Conservation (phyloP, 179 eudicot species). For the Drosera spatulata region DNA sequence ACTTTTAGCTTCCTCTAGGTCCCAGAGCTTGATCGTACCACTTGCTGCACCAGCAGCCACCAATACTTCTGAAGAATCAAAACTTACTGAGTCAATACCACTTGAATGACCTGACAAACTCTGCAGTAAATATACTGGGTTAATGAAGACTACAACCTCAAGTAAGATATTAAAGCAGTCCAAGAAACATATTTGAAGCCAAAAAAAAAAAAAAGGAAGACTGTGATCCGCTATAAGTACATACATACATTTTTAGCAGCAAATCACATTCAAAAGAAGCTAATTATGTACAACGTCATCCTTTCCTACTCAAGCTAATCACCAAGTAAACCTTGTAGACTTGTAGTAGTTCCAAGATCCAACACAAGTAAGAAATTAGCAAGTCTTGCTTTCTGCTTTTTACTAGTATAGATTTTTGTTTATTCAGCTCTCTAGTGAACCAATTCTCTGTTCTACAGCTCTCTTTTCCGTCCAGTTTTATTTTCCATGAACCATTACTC, state of each 20-base stretch:
- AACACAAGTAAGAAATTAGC: too few species aligned
- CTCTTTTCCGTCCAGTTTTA: too few species aligned
- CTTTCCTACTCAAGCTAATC: background rate
- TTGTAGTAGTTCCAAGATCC: too few species aligned
- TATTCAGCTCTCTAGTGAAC: too few species aligned
- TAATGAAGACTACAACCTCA: background rate
- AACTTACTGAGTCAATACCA: constrained; percentile 92
- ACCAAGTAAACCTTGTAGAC: background rate
- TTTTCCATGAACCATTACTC: too few species aligned
- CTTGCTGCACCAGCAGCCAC: constrained; percentile 99
- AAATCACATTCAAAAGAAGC: too few species aligned
- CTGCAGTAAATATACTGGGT: constrained; percentile 27
- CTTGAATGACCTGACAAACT: constrained; percentile 97
- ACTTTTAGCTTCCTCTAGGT: constrained; percentile 98
- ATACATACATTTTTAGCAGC: too few species aligned
- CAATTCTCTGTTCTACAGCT: too few species aligned
- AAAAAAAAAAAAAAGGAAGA: background rate
- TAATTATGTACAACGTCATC: too few species aligned
- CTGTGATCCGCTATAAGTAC: too few species aligned
- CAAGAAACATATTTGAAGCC: background rate
- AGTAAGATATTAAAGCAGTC: background rate
- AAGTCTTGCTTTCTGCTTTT: too few species aligned
- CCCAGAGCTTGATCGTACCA: constrained; percentile 99
- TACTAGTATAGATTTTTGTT: too few species aligned
- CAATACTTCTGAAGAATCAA: constrained; percentile 92